Evolutionary conservation across 2,329 filamentous ascomycete genomes (phyloP).

Genomic region (Dissoconium aciculare): DNA sequence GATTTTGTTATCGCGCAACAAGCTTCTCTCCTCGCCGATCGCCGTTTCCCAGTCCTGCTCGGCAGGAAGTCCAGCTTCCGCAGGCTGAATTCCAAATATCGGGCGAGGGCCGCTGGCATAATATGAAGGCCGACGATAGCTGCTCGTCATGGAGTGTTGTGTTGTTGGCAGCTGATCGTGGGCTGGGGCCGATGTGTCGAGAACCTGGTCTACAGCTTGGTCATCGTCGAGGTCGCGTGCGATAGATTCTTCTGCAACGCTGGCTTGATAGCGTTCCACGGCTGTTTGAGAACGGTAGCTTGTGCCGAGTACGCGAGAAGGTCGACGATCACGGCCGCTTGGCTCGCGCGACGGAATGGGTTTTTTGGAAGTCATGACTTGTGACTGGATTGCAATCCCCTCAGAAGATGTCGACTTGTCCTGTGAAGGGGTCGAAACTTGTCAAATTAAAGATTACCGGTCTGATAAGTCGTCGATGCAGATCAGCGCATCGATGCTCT

Average conservation of each 20-base stretch:
- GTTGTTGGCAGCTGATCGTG: slow-evolving; percentile 7
- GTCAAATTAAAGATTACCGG: no score
- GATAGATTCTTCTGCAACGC: slow-evolving; percentile 21
- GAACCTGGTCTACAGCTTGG: slow-evolving; percentile 11
- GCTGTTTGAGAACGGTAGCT: slow-evolving; percentile 15
- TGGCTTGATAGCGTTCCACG: slow-evolving; percentile 12
- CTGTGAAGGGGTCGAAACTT: no score
- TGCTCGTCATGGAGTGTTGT: slow-evolving; percentile 40
- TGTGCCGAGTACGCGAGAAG: slow-evolving; percentile 16
- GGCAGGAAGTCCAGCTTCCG: slow-evolving; percentile 25
- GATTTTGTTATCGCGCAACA: slow-evolving; percentile 45
- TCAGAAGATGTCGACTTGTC: no score
- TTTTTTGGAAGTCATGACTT: background rate
- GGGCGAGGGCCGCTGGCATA: slow-evolving; percentile 59
- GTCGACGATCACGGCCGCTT: background rate
- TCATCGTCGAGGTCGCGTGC: slow-evolving; percentile 19
- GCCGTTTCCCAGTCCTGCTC: slow-evolving; percentile 40
- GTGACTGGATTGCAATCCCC: no score
- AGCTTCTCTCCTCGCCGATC: slow-evolving; percentile 41
- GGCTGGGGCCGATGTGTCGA: slow-evolving; percentile 9
- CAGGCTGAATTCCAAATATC: slow-evolving; percentile 45
- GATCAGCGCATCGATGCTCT: no score
- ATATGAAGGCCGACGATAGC: slow-evolving; percentile 64
- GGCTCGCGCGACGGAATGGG: background rate
- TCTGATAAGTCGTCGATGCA: no score